These are phyloP conservation scores for Termitomyces sp. DNA, from an alignment of 768 basidiomycete species.

Conservation along the genomic window DNA sequence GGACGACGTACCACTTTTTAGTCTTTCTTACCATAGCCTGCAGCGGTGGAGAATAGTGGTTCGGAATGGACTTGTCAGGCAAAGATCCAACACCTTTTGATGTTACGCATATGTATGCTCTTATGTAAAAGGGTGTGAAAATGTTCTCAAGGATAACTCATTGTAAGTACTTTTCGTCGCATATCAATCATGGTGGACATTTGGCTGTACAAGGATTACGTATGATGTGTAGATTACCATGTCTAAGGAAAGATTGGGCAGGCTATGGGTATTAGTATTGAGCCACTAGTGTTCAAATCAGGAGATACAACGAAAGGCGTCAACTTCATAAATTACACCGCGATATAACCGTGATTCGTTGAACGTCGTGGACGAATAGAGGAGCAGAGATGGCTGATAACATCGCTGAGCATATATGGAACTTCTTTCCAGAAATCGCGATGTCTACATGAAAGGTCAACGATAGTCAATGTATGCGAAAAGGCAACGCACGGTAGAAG, in stretches of 20 bases:
- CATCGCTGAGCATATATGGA: conserved; percentile 80
- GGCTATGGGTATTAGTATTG: background rate
- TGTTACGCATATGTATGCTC: background rate
- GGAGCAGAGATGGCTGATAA: conserved; percentile 74
- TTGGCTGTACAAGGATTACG: background rate
- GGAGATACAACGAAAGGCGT: background rate
- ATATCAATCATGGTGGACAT: too few relatives aligned
- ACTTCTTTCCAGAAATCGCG: conserved; percentile 91
- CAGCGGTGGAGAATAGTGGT: background rate
- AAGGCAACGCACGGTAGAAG: conserved; percentile 68
- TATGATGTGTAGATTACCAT: background rate
- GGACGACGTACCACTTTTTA: conserved; percentile 40
- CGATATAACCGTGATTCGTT: conserved; percentile 67
- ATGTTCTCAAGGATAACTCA: too few relatives aligned
- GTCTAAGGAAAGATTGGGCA: background rate
- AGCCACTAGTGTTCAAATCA: background rate
- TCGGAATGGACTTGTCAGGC: background rate
- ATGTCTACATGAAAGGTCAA: conserved; percentile 46
- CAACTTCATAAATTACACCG: conserved; percentile 49
- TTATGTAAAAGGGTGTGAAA: conserved; percentile 1
- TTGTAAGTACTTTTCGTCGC: too few relatives aligned
- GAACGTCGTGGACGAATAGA: conserved; percentile 63
- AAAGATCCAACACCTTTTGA: background rate
- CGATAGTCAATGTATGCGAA: background rate
- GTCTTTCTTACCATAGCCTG: conserved; percentile 27